Evolutionary conservation across 129 eudicot genomes (phyloP).

Genomic region (Lactuca saligna): DNA sequence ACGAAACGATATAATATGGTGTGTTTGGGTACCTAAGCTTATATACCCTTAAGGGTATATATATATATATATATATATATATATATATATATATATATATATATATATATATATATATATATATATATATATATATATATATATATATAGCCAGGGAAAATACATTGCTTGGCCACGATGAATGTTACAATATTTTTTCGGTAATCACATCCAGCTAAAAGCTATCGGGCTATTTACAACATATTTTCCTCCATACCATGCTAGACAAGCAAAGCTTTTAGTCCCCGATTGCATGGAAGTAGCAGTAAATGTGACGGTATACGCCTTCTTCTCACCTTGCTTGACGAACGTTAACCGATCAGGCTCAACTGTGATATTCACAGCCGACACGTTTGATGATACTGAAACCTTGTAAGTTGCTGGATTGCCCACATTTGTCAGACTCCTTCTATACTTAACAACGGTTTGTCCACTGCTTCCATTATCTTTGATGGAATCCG

Average conservation of each 20-base stretch:
- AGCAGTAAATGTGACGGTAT: constrained; percentile 60
- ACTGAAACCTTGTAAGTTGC: constrained; percentile 56
- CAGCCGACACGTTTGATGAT: constrained; percentile 34
- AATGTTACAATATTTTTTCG: background rate
- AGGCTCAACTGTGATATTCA: constrained; percentile 59
- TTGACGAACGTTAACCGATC: constrained; percentile 42
- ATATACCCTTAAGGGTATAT: no score
- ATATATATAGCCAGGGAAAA: background rate
- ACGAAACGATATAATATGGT: no score
- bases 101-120: no score
- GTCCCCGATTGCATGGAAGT: constrained; percentile 58
- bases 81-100: no score
- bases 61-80: no score
- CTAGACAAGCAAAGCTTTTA: constrained; percentile 43
- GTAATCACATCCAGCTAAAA: constrained; percentile 52
- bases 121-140: no score
- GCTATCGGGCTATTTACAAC: constrained; percentile 60
- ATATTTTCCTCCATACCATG: constrained; percentile 60
- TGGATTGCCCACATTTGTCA: constrained; percentile 73
- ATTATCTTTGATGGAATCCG: background rate
- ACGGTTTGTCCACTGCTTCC: constrained; percentile 22
- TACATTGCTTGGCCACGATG: constrained; percentile 16
- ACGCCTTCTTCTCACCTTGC: constrained; percentile 49
- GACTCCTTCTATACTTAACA: constrained; percentile 55
- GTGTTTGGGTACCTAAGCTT: no score